Evolutionary conservation across 305 asterid genomes (phyloP), one percentile per base, ranked within the genome.

Genomic region (Coffea humblotiana): DNA sequence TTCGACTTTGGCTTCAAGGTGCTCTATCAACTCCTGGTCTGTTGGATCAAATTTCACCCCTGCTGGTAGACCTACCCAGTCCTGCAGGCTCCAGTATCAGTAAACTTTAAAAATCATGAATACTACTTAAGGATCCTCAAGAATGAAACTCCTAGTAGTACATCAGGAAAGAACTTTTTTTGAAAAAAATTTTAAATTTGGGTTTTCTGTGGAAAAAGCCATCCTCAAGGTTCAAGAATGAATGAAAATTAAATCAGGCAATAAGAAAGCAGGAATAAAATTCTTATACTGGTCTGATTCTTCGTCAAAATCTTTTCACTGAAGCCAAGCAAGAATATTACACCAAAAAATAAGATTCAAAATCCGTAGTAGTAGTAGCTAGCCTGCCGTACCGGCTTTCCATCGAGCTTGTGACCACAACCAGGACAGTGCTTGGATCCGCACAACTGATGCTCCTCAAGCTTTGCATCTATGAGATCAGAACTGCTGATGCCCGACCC

Each of bases 11-110:
- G 98, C 98, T 83, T 94, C 99, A 5, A 96, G 96, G 85, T 96
- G 99, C 49, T 96, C 98, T 65, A 94, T 96, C 86, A 96, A 85
- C 87, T 96, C 98, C 78, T 96, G 99, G 81, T 96, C 99, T 40
- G 98, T 96, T 79, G 99, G 99, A 78, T 96, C 99, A 76, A 96
- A 96, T 78, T 96, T 96, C 82, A 96, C 99, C 47, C 99, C 99
- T 63, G 99, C 99, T 72, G 99, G 99, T 78, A 96, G 82, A 32
- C 99, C 98, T 52, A 96, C 97, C 99, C 99, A 94, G 71, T 96
- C 97, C 99, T 96, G 84, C 83, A 64, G 73, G 60, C 43, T 37
- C 75, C 74, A 72, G n/a, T n/a, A 60, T 60, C 9, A 60, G 1
- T 60, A 9, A 40, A 64, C 15, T 45, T 60, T 70, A 16, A 66